Percentiles rank a stretch among this genome's conserved stretches.
These are phyloP conservation scores for Fusarium liriodendri DNA, from an alignment of 2,329 filamentous ascomycete genomes.

Conservation along the genomic window DNA sequence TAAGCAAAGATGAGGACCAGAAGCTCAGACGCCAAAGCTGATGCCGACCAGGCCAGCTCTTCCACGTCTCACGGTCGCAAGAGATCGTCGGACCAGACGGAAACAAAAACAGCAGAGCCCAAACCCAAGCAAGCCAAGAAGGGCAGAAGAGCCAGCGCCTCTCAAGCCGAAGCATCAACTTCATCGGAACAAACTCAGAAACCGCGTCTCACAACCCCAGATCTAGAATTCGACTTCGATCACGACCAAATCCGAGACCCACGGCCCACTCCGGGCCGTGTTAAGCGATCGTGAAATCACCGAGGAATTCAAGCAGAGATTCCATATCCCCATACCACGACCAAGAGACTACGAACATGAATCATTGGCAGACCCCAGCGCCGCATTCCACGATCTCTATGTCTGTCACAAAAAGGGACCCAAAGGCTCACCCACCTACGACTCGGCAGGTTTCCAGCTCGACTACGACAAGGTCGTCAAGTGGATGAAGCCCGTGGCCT, in stretches of 20 bases:
- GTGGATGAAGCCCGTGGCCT: conserved; percentile 28
- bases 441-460: conserved; percentile 28
- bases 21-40: neutral
- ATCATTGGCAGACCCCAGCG: neutral
- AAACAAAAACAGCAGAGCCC: neutral
- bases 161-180: neutral
- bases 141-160: neutral
- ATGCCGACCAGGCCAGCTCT: neutral
- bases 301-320: conserved; percentile 21
- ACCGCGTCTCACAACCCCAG: conserved; percentile 9
- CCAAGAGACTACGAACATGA: neutral
- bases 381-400: conserved; percentile 15
- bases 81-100: neutral
- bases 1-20: conserved; percentile 10
- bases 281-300: neutral
- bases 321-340: conserved; percentile 18
- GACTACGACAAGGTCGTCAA: conserved; percentile 29
- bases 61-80: conserved; percentile 8
- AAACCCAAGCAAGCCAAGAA: conserved; percentile 15
- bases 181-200: neutral
- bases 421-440: conserved; percentile 27
- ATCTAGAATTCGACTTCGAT: conserved; percentile 32
- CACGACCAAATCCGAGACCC: conserved; percentile 21
- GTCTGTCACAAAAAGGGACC: conserved; percentile 32
- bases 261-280: conserved; percentile 27